Conservation (phyloP, 176 grass and related monocot species). For the Leersia perrieri region DNA sequence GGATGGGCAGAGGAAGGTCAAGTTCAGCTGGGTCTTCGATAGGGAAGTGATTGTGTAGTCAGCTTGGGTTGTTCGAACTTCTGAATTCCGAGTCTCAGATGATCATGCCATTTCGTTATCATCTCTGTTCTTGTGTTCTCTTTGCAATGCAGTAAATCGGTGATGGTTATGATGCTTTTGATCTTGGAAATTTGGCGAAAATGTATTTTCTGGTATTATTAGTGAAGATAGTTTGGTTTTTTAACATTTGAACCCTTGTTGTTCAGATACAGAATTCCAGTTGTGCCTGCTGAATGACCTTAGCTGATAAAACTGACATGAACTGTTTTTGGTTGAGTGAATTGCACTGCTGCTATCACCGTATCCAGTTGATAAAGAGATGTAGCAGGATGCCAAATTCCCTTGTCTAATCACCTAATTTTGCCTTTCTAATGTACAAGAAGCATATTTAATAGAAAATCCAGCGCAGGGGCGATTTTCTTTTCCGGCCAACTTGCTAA, state of each 20-base stretch:
- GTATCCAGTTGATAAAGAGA: neutral
- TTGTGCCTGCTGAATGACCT: neutral
- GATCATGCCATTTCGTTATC: neutral
- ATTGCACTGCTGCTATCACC: too few species aligned
- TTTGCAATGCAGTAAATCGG: slow-evolving; percentile 34
- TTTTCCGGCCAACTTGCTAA: neutral
- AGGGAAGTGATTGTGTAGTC: slow-evolving; percentile 54
- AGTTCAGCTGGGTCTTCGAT: slow-evolving; percentile 88
- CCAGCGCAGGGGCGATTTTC: neutral
- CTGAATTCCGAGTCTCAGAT: neutral
- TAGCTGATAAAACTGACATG: neutral
- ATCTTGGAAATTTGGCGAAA: neutral
- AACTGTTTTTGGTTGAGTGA: too few species aligned
- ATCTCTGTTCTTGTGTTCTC: slow-evolving; percentile 15
- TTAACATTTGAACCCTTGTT: neutral
- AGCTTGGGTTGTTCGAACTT: neutral
- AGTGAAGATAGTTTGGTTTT: neutral
- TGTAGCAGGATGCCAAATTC: neutral
- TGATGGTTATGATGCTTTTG: neutral
- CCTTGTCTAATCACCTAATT: neutral
- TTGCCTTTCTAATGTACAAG: neutral
- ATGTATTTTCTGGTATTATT: slow-evolving; percentile 1
- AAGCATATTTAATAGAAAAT: neutral
- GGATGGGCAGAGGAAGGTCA: slow-evolving; percentile 47
- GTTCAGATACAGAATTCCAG: neutral